Conservation (phyloP, 1,139 yeast genomes). For the Pichia sp. region DNA sequence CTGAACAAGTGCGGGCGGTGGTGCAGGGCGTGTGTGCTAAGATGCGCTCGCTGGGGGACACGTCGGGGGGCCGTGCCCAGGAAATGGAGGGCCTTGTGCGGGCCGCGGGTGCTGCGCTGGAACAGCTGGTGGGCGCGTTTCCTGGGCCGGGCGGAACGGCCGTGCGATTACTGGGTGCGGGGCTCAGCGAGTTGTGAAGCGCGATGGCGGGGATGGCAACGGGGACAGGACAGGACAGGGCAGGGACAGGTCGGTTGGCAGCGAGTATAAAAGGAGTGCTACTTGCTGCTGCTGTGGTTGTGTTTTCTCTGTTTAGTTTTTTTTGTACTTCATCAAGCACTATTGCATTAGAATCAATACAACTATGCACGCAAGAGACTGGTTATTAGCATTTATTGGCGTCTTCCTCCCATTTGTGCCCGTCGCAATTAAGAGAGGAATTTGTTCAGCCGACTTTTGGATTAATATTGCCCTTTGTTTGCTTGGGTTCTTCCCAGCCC, state of each 20-base stretch:
- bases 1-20: too few species aligned
- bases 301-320: too few species aligned
- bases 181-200: constrained; percentile 5
- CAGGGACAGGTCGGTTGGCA: too few species aligned
- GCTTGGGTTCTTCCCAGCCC: constrained; percentile 79
- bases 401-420: constrained; percentile 80
- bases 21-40: too few species aligned
- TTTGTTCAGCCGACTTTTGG: constrained; percentile 60
- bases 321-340: neutral
- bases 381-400: constrained; percentile 75
- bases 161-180: too few species aligned
- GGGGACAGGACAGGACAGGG: too few species aligned
- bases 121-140: too few species aligned
- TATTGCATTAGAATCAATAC: neutral
- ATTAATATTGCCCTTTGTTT: constrained; percentile 71
- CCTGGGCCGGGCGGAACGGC: too few species aligned
- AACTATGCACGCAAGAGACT: constrained; percentile 62
- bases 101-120: too few species aligned
- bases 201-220: neutral
- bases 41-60: too few species aligned
- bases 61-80: too few species aligned
- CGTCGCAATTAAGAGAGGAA: constrained; percentile 70
- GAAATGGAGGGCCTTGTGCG: neutral
- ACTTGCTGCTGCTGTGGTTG: neutral
- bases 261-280: neutral